Base-by-base conservation (phyloP, 1,284 basidiomycete genomes). In the Pseudozyma flocculosa region DNA sequence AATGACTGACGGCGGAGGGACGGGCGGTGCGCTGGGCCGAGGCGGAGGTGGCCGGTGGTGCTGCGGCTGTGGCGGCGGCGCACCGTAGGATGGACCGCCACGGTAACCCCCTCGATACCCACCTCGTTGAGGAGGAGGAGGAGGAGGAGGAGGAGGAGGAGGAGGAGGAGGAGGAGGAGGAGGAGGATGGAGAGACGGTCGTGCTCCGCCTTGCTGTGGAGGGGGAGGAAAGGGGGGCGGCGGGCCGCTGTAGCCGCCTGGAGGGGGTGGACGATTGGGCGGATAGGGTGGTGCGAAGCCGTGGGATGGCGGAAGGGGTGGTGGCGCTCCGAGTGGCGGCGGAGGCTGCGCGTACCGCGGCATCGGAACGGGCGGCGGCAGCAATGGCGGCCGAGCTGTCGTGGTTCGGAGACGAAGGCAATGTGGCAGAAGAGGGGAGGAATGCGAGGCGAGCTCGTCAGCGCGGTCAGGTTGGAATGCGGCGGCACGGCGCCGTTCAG, bases 401-500 rank as follows among this genome's bases (percentile, higher is more conserved):
- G 26, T 22, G 7, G 47, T 47, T 1, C 56, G 56, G 4, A 73
- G 71, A 2, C 70, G 66, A 2, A 68, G 50, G 19, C 36, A 45
- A 19, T 38, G 19, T 19, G 40, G 50, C 44, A 52, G n/a, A n/a
- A n/a, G n/a, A n/a, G n/a, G n/a, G n/a, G n/a, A n/a, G n/a, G n/a
- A n/a, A n/a, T n/a, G n/a, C n/a, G n/a, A n/a, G n/a, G n/a, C n/a
- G n/a, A n/a, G n/a, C n/a, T n/a, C n/a, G n/a, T n/a, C n/a, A n/a
- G n/a, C n/a, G n/a, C n/a, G n/a, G n/a, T n/a, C n/a, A n/a, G n/a
- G n/a, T n/a, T n/a, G n/a, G n/a, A n/a, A n/a, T n/a, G n/a, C n/a
- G n/a, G n/a, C n/a, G n/a, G n/a, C n/a, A n/a, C n/a, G n/a, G n/a
- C n/a, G n/a, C n/a, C n/a, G n/a, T n/a, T n/a, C n/a, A n/a, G n/a